These are phyloP conservation scores for Mycena olivaceomarginata DNA, from an alignment of 768 basidiomycete genomes.

Conservation along the genomic window DNA sequence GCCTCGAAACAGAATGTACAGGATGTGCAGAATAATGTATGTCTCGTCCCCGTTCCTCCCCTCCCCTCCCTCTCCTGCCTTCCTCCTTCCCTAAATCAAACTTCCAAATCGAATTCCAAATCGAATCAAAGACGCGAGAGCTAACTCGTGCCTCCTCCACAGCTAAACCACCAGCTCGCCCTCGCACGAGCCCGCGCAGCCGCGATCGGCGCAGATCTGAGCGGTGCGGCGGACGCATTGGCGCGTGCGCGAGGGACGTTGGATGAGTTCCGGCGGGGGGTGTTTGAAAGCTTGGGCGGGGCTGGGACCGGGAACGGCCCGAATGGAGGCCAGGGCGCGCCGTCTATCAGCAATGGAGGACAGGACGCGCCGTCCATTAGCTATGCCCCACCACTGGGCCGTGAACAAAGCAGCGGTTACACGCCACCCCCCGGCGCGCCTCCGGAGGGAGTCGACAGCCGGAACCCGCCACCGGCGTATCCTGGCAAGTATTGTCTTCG, in stretches of 20 bases:
- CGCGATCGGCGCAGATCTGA: conserved; percentile 43
- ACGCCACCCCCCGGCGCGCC: background rate
- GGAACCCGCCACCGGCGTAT: background rate
- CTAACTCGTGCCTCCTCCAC: conserved; percentile 1
- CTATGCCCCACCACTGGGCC: too few relatives aligned
- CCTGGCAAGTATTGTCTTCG: background rate
- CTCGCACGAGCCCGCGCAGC: conserved; percentile 26
- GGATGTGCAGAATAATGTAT: conserved; percentile 56
- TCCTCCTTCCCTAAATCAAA: too few relatives aligned
- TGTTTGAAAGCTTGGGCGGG: conserved; percentile 29
- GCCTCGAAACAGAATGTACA: conserved; percentile 58
- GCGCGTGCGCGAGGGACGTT: conserved; percentile 38
- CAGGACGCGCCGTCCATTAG: too few relatives aligned
- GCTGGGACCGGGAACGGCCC: background rate
- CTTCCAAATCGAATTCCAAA: too few relatives aligned
- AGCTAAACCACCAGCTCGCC: conserved; percentile 37
- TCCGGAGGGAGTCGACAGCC: background rate
- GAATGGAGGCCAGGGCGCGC: background rate
- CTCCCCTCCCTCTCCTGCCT: too few relatives aligned
- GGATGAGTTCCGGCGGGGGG: conserved; percentile 37
- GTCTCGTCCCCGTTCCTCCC: conserved; percentile 8
- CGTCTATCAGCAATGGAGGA: too few relatives aligned
- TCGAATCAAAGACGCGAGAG: too few relatives aligned
- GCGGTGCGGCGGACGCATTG: conserved; percentile 43
- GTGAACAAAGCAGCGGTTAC: background rate